A percentile compares a stretch with the other conserved stretches of the same genome.
phyloP scores from a whole-genome alignment of 768 basidiomycete species.

The Lactarius pseudohatsudake region DNA sequence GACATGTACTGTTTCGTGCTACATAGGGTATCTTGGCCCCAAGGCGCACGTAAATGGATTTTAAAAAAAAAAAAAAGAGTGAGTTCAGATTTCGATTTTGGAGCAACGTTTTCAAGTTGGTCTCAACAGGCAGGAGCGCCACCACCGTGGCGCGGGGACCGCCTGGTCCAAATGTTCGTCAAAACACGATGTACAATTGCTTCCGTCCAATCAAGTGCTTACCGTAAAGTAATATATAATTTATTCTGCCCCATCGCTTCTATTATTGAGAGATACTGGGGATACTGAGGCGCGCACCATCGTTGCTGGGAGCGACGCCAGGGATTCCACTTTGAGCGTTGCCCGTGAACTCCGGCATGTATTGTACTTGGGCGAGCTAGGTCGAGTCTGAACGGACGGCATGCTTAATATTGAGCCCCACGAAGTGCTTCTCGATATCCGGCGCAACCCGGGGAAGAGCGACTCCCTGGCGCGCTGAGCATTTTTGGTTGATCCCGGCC shows the following conservation, averaged over 20 bases:
- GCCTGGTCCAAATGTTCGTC: background rate
- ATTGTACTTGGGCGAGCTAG: slow-evolving; percentile 8
- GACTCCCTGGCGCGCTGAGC: slow-evolving; percentile 17
- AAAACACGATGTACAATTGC: background rate
- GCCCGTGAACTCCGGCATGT: slow-evolving; percentile 12
- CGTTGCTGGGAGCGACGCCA: slow-evolving; percentile 10
- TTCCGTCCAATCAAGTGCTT: background rate
- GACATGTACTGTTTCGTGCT: no score
- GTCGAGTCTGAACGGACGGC: slow-evolving; percentile 18
- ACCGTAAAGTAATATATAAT: background rate
- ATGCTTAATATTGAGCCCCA: slow-evolving; percentile 19
- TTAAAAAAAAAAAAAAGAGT: no score
- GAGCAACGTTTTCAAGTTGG: background rate
- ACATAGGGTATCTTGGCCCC: no score
- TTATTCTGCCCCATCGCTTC: background rate
- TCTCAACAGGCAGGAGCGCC: background rate
- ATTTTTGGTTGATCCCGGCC: slow-evolving; percentile 13
- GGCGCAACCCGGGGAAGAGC: slow-evolving; percentile 21
- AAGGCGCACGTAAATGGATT: no score
- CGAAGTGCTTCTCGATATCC: slow-evolving; percentile 20
- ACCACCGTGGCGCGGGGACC: no score
- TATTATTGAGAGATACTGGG: background rate
- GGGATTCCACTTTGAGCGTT: slow-evolving; percentile 15
- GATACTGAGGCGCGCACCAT: background rate
- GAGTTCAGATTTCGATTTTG: background rate